Base-by-base conservation (phyloP, 352 stramenopile genomes). In the Globisporangium mamillatum region DNA sequence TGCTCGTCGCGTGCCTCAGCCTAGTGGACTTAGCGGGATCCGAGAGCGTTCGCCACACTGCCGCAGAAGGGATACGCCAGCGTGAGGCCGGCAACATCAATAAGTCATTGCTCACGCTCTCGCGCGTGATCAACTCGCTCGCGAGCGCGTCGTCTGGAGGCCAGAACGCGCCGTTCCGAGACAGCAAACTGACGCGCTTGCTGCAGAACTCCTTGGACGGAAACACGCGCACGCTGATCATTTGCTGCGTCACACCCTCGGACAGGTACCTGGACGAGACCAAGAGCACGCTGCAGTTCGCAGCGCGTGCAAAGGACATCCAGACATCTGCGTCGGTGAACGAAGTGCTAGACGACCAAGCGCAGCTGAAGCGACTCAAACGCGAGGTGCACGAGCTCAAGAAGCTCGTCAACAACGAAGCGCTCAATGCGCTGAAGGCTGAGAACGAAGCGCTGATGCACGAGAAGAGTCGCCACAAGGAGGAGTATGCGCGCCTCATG, bases 1-100 rank as follows among this genome's bases (percentile, higher is more conserved):
- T 99, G 38, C 77, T 97, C 34, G 92, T 99, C 7, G 97, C 93
- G 3, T 97, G 92, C 29, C 79, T 99, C 6, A 99, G 97, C 65
- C 84, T 99, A 46, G 97, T 99, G 32, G 97, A 99, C 79, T 84
- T 99, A 3, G 98, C 98, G 1, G 98, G 98, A 18, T 98, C 92
- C 2, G 98, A 99, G 76, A 98, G 95, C 79, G 86, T 98, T 63
- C 83, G 96, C 53, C 90, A 98, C 75, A 99, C 97, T 34, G 94
- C 88, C 7, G 95, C 97, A 1, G 97, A 97, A 48, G 98, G 97
- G 12, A 86, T 96, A 55, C 89, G 95, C 44, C 92, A 98, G 76
- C 97, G 98, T 69, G 97, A 99, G 73, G 95, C 95, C 48, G 88
- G 90, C 25, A 98, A 98, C 72, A 99, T 99, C 80, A 99, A 99